These are phyloP conservation scores for Exophiala bonariae DNA, from an alignment of 2,329 filamentous ascomycete species.

Conservation along the genomic window DNA sequence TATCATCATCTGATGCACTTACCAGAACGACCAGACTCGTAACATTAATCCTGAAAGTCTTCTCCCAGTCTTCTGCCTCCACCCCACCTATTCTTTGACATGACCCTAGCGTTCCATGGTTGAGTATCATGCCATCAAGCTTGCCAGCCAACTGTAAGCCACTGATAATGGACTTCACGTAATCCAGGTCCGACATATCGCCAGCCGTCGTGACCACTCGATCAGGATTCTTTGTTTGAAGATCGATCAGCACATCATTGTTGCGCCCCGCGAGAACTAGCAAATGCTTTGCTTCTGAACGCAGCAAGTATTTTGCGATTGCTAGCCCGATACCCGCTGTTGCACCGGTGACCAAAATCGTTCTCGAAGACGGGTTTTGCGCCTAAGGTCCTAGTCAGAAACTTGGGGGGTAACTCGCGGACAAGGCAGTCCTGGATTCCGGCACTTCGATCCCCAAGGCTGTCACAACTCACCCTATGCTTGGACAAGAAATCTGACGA, in stretches of 20 bases:
- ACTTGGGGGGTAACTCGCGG: too few species aligned
- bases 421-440: too few species aligned
- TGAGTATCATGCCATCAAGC: slow-evolving; percentile 80
- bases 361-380: slow-evolving; percentile 13
- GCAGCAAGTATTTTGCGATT: slow-evolving; percentile 60
- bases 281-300: slow-evolving; percentile 50
- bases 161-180: slow-evolving; percentile 63
- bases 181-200: slow-evolving; percentile 55
- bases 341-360: slow-evolving; percentile 68
- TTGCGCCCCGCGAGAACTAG: slow-evolving; percentile 61
- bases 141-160: slow-evolving; percentile 68
- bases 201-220: slow-evolving; percentile 59
- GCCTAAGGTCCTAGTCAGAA: slow-evolving; percentile 4
- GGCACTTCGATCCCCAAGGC: too few species aligned
- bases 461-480: not conserved
- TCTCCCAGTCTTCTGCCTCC: slow-evolving; percentile 72
- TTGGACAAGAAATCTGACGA: not conserved
- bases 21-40: slow-evolving; percentile 81
- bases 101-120: slow-evolving; percentile 80
- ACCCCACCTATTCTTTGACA: slow-evolving; percentile 69
- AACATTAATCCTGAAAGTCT: slow-evolving; percentile 78
- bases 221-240: slow-evolving; percentile 54
- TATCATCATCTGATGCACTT: too few species aligned
- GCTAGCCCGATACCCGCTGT: slow-evolving; percentile 64
- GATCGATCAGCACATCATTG: slow-evolving; percentile 51